These are phyloP conservation scores for Mycena polygramma DNA, from an alignment of 768 basidiomycete genomes.

Conservation along the genomic window DNA sequence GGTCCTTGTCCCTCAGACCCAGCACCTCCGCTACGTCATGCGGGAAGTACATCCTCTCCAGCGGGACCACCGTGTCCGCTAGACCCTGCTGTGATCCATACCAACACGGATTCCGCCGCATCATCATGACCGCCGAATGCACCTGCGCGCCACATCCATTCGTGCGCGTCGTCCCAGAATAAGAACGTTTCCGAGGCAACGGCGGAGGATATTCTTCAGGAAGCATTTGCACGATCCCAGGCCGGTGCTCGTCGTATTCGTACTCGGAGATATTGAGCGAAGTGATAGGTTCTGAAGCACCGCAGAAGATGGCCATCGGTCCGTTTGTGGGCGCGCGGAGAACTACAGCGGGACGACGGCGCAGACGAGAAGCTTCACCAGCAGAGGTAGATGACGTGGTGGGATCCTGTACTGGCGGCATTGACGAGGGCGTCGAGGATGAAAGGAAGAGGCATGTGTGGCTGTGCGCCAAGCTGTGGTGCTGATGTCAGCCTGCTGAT, in stretches of 20 bases:
- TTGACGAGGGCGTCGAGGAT: not conserved
- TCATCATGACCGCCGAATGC: not conserved
- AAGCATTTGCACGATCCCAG: not conserved
- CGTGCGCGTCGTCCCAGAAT: constrained; percentile 7
- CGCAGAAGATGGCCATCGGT: constrained; percentile 11
- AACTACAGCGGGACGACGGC: constrained; percentile 11
- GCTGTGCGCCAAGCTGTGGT: too few species aligned
- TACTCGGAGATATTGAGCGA: not conserved
- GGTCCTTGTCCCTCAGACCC: not conserved
- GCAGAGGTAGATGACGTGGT: not conserved
- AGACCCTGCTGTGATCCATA: not conserved
- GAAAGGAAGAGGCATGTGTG: not conserved
- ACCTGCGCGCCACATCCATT: constrained; percentile 18
- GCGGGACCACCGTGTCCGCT: constrained; percentile 19
- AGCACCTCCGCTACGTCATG: not conserved
- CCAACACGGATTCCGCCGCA: constrained; percentile 13
- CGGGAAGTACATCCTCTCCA: constrained; percentile 16
- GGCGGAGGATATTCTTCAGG: not conserved
- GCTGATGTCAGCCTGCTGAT: too few species aligned
- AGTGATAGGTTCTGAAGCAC: not conserved
- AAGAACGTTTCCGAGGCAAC: not conserved
- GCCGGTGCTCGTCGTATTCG: constrained; percentile 16
- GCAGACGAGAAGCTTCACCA: constrained; percentile 5
- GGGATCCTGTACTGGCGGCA: constrained; percentile 7
- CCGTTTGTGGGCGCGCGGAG: not conserved